Percentiles rank a stretch among this genome's conserved stretches.
These are phyloP conservation scores for Alternaria postmessia DNA, from an alignment of 2,329 filamentous ascomycete species.

Conservation along the genomic window DNA sequence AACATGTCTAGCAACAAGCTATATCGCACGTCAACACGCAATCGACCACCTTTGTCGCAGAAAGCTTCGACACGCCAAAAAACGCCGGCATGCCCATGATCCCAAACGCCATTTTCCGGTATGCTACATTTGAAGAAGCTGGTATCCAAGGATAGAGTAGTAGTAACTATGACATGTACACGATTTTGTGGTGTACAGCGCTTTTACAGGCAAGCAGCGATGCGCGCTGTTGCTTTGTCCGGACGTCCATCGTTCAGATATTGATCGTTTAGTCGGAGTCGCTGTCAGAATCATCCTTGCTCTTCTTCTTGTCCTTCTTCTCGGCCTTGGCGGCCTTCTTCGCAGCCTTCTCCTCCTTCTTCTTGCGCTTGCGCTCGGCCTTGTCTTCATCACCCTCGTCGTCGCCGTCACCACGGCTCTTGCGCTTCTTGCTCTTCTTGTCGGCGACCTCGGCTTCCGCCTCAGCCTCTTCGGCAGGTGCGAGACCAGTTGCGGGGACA, in stretches of 20 bases:
- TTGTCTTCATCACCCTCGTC: constrained; percentile 57
- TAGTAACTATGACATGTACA: constrained; percentile 36
- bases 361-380: constrained; percentile 66
- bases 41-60: constrained; percentile 37
- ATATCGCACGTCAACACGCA: constrained; percentile 31
- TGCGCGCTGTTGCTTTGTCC: constrained; percentile 21
- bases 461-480: constrained; percentile 51
- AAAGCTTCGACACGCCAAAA: constrained; percentile 39
- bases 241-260: constrained; percentile 25
- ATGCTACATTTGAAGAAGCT: constrained; percentile 46
- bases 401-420: constrained; percentile 58
- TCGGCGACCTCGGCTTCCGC: constrained; percentile 44
- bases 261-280: constrained; percentile 42
- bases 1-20: constrained; percentile 28
- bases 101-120: constrained; percentile 44
- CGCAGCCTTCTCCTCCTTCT: constrained; percentile 71
- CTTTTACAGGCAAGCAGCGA: constrained; percentile 21
- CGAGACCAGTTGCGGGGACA: constrained; percentile 42
- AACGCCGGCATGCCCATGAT: constrained; percentile 45
- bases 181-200: constrained; percentile 23
- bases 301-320: constrained; percentile 45
- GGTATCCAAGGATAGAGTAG: constrained; percentile 36
- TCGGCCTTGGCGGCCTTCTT: constrained; percentile 45
- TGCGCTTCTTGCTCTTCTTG: constrained; percentile 56
- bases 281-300: constrained; percentile 38